Percentiles rank a stretch among this genome's conserved stretches.
Evolutionary conservation across 495 filamentous ascomycete species (phyloP).

Genomic region (Letharia lupina): DNA sequence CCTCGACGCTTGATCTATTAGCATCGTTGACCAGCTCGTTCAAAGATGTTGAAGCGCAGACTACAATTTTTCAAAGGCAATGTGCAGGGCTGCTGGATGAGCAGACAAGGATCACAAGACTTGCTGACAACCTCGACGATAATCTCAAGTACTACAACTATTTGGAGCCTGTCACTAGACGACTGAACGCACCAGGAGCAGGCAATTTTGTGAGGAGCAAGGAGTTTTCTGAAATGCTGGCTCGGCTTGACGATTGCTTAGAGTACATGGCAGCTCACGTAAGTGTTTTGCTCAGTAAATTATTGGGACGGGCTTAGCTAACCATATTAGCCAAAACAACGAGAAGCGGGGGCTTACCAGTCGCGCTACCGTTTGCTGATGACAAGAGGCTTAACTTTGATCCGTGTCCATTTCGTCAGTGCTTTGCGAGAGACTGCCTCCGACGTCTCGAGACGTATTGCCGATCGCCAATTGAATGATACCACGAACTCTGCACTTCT

Average conservation of each 20-base stretch:
- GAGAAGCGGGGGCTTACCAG: slow-evolving; percentile 75
- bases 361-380: slow-evolving; percentile 61
- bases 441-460: slow-evolving; percentile 61
- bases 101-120: slow-evolving; percentile 61
- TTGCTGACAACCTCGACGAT: slow-evolving; percentile 73
- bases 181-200: slow-evolving; percentile 86
- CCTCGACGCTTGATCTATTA: slow-evolving; percentile 63
- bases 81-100: slow-evolving; percentile 78
- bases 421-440: slow-evolving; percentile 59
- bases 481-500: slow-evolving; percentile 67
- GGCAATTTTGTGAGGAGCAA: slow-evolving; percentile 70
- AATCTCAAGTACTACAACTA: slow-evolving; percentile 89
- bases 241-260: slow-evolving; percentile 77
- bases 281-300: slow-evolving; percentile 28
- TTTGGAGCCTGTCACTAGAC: slow-evolving; percentile 79
- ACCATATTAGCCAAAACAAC: slow-evolving; percentile 58
- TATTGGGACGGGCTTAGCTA: slow-evolving; percentile 12
- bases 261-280: slow-evolving; percentile 83
- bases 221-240: slow-evolving; percentile 77
- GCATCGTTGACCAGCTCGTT: slow-evolving; percentile 74
- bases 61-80: slow-evolving; percentile 79
- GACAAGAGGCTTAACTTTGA: slow-evolving; percentile 67
- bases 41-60: slow-evolving; percentile 76
- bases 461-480: slow-evolving; percentile 63
- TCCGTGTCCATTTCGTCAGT: slow-evolving; percentile 78